phyloP scores from a whole-genome alignment of 73 alveolate species.

The Effrenium voratum region DNA sequence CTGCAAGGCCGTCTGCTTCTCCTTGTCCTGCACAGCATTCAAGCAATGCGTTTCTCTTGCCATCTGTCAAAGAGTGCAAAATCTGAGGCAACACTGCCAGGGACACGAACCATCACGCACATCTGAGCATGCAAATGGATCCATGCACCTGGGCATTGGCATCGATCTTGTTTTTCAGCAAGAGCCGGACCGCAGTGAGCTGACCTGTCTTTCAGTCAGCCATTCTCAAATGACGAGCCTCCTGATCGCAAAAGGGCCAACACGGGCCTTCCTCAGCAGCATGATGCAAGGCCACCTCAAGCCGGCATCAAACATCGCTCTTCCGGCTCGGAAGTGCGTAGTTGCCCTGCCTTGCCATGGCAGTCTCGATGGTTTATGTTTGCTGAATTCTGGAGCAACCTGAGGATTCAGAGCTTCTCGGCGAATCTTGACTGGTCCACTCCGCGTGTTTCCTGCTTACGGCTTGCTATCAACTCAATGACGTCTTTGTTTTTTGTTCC shows the following conservation, averaged over 20 bases:
- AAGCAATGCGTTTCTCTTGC: not conserved
- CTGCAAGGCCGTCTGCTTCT: conserved; percentile 32
- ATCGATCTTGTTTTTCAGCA: conserved; percentile 52
- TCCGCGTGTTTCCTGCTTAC: too few species aligned
- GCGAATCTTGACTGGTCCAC: too few species aligned
- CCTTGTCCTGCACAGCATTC: conserved; percentile 30
- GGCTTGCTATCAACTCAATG: too few species aligned
- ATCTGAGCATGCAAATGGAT: not conserved
- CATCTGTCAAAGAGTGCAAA: not conserved
- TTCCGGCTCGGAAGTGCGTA: not conserved
- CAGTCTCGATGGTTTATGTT: conserved; percentile 64
- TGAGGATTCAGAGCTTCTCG: not conserved
- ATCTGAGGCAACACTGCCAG: not conserved
- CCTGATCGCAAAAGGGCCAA: not conserved
- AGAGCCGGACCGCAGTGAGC: conserved; percentile 52
- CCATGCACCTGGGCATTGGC: conserved; percentile 1
- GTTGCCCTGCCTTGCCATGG: not conserved
- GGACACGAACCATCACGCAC: not conserved
- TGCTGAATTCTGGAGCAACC: conserved; percentile 71
- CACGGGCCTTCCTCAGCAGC: conserved; percentile 78
- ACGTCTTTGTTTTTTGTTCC: too few species aligned
- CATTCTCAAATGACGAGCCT: not conserved
- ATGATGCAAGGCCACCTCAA: conserved; percentile 51
- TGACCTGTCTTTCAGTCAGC: not conserved
- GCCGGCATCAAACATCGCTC: not conserved